Evolutionary conservation across 768 basidiomycete genomes (phyloP), one percentile per base, ranked within the genome.

Genomic region (Lepiota venenata): DNA sequence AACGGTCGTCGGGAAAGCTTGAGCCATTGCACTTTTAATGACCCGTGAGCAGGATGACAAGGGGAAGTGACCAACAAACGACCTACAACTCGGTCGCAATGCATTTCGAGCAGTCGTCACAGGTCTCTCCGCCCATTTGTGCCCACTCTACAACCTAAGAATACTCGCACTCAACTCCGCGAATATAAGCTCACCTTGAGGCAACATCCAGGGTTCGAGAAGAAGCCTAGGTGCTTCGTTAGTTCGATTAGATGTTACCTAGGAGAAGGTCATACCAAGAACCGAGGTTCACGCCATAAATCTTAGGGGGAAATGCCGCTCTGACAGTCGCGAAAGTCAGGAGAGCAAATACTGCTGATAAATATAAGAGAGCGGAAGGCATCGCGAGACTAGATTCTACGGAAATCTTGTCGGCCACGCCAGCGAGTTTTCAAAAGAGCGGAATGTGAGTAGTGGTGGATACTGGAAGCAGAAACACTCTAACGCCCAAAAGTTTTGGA

Each of bases 171-270:
- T 3, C 21, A 14, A 42, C 4, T 43, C 35, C 35, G 35, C 12
- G 35, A 14, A 18, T 18, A 11, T 4, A 12, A 16, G 16, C 60
- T 1, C 56, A 84, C 84, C 85, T 66, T 75, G 70, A 8, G 87
- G 88, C 39, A 89, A 73, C 88, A 91, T 91, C 89, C 89, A 91
- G n/a, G 87, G 61, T 61, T 91, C 89, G 4, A 89, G 66, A 0
- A 91, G 67, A 47, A 91, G 75, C 89, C 89, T 90, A 55, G 15
- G 39, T 45, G 45, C 18, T 6, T 36, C 12, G 25, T 47, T 22
- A 49, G 21, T 3, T 39, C n/a, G 53, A 60, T 69, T 20, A 55
- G 15, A 10, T 15, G 8, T 12, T 11, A 18, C 32, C 21, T 46
- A 43, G 15, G 8, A 32, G 16, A 29, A 15, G 32, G 50, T 62